These are phyloP conservation scores for Gymnopilus dilepis DNA, from an alignment of 768 basidiomycete genomes.

Conservation along the genomic window DNA sequence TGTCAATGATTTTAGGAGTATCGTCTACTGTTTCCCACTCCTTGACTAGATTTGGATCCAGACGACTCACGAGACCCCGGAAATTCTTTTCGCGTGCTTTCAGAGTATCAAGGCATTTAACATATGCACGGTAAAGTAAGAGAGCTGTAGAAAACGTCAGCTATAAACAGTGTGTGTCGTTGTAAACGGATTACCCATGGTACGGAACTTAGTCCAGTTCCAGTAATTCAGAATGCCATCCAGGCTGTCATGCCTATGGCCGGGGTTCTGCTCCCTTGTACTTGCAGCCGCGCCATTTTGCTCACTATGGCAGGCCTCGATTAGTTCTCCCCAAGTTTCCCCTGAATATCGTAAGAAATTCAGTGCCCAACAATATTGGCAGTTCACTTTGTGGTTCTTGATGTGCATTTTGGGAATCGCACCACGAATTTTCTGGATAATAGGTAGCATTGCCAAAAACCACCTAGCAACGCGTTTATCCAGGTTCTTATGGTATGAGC, in stretches of 20 bases:
- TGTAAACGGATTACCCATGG: conserved; percentile 10
- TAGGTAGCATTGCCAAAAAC: conserved; percentile 19
- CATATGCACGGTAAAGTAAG: background rate
- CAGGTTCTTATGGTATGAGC: conserved; percentile 30
- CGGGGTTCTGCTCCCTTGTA: conserved; percentile 35
- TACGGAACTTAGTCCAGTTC: background rate
- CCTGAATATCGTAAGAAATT: conserved; percentile 31
- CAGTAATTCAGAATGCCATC: conserved; percentile 16
- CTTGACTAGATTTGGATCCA: background rate
- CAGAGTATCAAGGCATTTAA: background rate
- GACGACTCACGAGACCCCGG: background rate
- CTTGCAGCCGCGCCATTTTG: conserved; percentile 31
- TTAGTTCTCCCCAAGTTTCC: conserved; percentile 33
- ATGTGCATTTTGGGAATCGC: conserved; percentile 37
- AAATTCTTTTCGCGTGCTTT: conserved; percentile 1
- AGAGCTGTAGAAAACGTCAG: background rate
- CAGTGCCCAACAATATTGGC: conserved; percentile 29
- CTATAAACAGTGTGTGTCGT: background rate
- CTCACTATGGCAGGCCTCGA: conserved; percentile 34
- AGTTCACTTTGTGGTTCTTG: conserved; percentile 29
- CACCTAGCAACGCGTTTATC: conserved; percentile 19
- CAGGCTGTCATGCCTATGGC: conserved; percentile 36
- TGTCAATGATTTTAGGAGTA: background rate
- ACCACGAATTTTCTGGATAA: conserved; percentile 25
- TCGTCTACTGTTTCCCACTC: background rate